These are phyloP conservation scores for Cicer bijugum DNA, from an alignment of 306 rosid genomes.

Conservation along the genomic window DNA sequence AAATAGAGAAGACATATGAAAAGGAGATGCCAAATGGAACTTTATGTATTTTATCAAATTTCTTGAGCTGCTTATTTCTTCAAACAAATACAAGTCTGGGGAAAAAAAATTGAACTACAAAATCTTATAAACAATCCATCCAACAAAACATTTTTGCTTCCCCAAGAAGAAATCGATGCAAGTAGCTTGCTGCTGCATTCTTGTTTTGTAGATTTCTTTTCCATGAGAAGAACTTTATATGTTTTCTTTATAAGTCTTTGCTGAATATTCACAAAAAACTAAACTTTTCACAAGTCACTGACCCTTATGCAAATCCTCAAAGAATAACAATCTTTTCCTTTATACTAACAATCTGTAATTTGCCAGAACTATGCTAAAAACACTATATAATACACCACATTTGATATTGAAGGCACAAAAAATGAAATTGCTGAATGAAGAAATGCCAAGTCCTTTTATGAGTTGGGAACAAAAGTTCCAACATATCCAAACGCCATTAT, in stretches of 20 bases:
- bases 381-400: slow-evolving; percentile 44
- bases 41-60: slow-evolving; percentile 43
- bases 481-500: slow-evolving; percentile 79
- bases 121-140: slow-evolving; percentile 59
- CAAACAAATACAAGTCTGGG: slow-evolving; percentile 53
- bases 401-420: slow-evolving; percentile 34
- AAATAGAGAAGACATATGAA: background rate
- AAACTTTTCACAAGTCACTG: slow-evolving; percentile 46
- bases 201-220: slow-evolving; percentile 47
- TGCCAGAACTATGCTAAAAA: slow-evolving; percentile 44
- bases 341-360: slow-evolving; percentile 51
- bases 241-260: slow-evolving; percentile 50
- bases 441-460: slow-evolving; percentile 49
- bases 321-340: slow-evolving; percentile 51
- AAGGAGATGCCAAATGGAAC: slow-evolving; percentile 5
- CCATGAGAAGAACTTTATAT: slow-evolving; percentile 50
- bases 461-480: slow-evolving; percentile 82
- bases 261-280: slow-evolving; percentile 63
- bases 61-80: slow-evolving; percentile 49
- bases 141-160: slow-evolving; percentile 47
- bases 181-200: slow-evolving; percentile 39
- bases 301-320: slow-evolving; percentile 55
- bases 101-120: slow-evolving; percentile 44
- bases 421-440: slow-evolving; percentile 41
- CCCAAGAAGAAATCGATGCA: slow-evolving; percentile 36